Evolutionary conservation across 495 filamentous ascomycete species (phyloP).

Genomic region (Annulohypoxylon bovei): DNA sequence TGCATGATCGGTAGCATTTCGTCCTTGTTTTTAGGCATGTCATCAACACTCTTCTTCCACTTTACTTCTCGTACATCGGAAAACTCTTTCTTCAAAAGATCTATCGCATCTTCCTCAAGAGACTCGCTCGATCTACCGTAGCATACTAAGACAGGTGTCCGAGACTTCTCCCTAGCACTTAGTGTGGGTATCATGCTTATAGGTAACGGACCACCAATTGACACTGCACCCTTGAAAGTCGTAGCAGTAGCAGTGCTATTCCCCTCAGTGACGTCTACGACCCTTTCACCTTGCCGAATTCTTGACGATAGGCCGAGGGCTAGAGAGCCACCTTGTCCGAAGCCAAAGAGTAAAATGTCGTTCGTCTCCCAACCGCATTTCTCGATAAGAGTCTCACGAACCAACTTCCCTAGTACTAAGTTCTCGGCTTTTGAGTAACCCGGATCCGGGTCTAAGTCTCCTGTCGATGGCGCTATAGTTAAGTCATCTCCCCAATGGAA

Average conservation of each 20-base stretch:
- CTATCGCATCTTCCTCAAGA: slow-evolving; percentile 71
- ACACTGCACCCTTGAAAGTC: slow-evolving; percentile 71
- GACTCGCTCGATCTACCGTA: slow-evolving; percentile 69
- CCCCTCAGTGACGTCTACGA: slow-evolving; percentile 35
- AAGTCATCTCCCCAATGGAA: slow-evolving; percentile 97
- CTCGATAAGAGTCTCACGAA: slow-evolving; percentile 67
- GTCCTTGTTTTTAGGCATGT: slow-evolving; percentile 82
- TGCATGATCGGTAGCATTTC: slow-evolving; percentile 95
- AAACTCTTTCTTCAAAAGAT: slow-evolving; percentile 72
- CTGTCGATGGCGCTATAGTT: slow-evolving; percentile 67
- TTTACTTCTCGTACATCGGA: slow-evolving; percentile 74
- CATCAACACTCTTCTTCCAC: slow-evolving; percentile 79
- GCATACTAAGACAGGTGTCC: slow-evolving; percentile 78
- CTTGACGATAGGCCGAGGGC: slow-evolving; percentile 68
- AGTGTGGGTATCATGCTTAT: slow-evolving; percentile 56
- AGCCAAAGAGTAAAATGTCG: slow-evolving; percentile 83
- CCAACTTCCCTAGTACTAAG: slow-evolving; percentile 64
- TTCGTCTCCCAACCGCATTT: slow-evolving; percentile 75
- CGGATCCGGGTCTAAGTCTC: slow-evolving; percentile 79
- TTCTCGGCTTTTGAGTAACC: slow-evolving; percentile 69
- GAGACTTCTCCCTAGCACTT: slow-evolving; percentile 60
- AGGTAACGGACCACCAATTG: slow-evolving; percentile 79
- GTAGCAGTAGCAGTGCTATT: background rate
- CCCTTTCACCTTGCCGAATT: slow-evolving; percentile 46
- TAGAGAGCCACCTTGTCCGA: slow-evolving; percentile 87